Evolutionary conservation across 1,139 yeast genomes (phyloP).

Genomic region (Lodderomyces beijingensis): DNA sequence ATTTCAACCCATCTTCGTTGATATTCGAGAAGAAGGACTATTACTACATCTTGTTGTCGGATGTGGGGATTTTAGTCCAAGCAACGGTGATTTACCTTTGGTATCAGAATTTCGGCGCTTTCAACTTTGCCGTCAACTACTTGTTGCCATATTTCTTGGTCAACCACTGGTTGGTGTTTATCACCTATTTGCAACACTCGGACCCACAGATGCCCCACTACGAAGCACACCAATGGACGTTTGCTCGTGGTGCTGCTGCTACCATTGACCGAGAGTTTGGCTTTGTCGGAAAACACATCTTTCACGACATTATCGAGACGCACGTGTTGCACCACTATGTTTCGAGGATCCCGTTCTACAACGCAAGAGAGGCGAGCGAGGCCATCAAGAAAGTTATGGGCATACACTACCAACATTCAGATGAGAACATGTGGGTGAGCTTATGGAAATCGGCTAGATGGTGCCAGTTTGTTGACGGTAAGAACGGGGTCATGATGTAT

Average conservation of each 20-base stretch:
- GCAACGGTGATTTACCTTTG: slow-evolving; percentile 42
- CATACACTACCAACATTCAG: slow-evolving; percentile 47
- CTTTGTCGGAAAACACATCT: slow-evolving; percentile 52
- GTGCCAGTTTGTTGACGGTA: slow-evolving; percentile 61
- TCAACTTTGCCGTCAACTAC: slow-evolving; percentile 49
- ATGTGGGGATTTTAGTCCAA: slow-evolving; percentile 47
- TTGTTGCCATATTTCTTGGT: slow-evolving; percentile 53
- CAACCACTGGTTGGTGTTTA: slow-evolving; percentile 63
- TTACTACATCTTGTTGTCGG: slow-evolving; percentile 52
- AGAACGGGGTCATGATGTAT: slow-evolving; percentile 56
- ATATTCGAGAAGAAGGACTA: slow-evolving; percentile 52
- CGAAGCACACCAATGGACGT: slow-evolving; percentile 54
- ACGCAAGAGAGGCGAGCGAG: slow-evolving; percentile 56
- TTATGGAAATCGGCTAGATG: slow-evolving; percentile 53
- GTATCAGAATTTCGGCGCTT: slow-evolving; percentile 44
- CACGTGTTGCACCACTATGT: slow-evolving; percentile 62
- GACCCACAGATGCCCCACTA: slow-evolving; percentile 58
- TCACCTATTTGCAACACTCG: slow-evolving; percentile 59
- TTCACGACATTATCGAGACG: slow-evolving; percentile 64
- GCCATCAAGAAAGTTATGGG: slow-evolving; percentile 62
- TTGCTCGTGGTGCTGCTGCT: slow-evolving; percentile 66
- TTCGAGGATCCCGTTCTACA: slow-evolving; percentile 60
- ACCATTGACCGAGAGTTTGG: slow-evolving; percentile 62
- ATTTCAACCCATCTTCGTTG: slow-evolving; percentile 52
- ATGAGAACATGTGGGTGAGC: slow-evolving; percentile 55